Evolutionary conservation across 2,329 filamentous ascomycete species (phyloP), one percentile per base, ranked within the genome.

Genomic region (Exophiala mesophila): DNA sequence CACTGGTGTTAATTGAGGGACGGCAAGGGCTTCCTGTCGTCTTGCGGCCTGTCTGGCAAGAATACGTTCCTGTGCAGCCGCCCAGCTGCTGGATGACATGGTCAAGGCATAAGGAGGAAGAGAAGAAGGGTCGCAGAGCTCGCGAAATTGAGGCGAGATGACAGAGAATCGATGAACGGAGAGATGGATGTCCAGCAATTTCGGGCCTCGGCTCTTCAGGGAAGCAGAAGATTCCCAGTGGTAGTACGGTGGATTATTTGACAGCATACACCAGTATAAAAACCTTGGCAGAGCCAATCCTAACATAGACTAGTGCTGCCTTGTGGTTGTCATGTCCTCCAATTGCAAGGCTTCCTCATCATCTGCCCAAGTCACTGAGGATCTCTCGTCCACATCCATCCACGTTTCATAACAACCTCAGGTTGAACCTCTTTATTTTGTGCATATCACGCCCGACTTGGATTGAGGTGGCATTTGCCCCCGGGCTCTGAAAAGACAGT

Each of bases 1-100:
- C 44, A 76, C 74, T 29, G 75, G 64, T 44, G 55, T 58, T 45
- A 64, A 42, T 5, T 35, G 45, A 5, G 29, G 39, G 24, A 34
- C 16, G 9, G 41, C 28, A 28, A 76, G 78, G 41, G 75, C 70
- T 59, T 82, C 76, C 49, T 74, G 74, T 64, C 88, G 85, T 63
- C 85, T 83, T 50, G 82, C 81, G 61, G 79, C 78, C 58, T 88
- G 86, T 58, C 88, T 85, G 56, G 85, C 83, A 53, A 84, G 77
- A 47, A 96, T 81, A 63, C 89, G 86, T 68, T 85, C 77, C 70
- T 96, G 89, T 53, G 90, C 90, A 63, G 87, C 83, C 64, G 85
- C 83, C 68, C 96, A 96, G 67, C 85, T 85, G 60, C 75, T 69
- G 41, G 73, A 71, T 53, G 69, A 74, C 74, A 77, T 77, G 53